phyloP scores from a whole-genome alignment of 2,329 filamentous ascomycete genomes.

The Helotiales sp. region DNA sequence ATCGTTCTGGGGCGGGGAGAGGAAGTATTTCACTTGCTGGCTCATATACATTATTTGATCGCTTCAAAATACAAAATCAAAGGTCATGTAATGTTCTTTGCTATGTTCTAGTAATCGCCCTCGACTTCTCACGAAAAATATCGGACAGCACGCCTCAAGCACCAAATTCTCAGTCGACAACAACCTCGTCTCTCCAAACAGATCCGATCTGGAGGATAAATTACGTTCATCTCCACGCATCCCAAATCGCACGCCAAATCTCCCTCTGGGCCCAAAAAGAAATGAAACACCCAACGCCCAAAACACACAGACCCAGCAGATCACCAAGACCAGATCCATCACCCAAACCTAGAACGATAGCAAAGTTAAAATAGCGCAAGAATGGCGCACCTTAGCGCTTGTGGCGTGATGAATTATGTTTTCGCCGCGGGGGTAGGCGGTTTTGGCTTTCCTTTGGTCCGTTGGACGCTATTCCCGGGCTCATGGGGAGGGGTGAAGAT shows the following conservation, averaged over 20 bases:
- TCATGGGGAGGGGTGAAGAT: not conserved
- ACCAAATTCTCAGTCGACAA: too few species aligned
- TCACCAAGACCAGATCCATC: not conserved
- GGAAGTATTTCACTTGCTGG: not conserved
- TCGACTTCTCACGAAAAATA: too few species aligned
- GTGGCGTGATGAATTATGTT: not conserved
- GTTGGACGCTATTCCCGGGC: not conserved
- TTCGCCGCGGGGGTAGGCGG: not conserved
- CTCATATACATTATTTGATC: not conserved
- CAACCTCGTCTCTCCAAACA: too few species aligned
- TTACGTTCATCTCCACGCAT: not conserved
- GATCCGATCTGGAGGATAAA: too few species aligned
- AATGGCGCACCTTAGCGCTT: not conserved
- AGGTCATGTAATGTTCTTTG: too few species aligned
- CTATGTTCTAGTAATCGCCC: too few species aligned
- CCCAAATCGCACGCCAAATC: not conserved
- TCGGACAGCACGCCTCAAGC: too few species aligned
- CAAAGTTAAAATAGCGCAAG: not conserved
- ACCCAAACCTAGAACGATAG: not conserved
- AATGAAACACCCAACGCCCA: not conserved
- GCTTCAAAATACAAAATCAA: not conserved
- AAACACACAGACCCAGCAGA: not conserved
- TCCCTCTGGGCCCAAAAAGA: not conserved
- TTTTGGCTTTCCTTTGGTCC: slow-evolving; percentile 5
- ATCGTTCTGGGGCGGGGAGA: not conserved